Base-by-base conservation (phyloP, 371 early-diverging fungal genomes). In the Saksenaea oblongispora region DNA sequence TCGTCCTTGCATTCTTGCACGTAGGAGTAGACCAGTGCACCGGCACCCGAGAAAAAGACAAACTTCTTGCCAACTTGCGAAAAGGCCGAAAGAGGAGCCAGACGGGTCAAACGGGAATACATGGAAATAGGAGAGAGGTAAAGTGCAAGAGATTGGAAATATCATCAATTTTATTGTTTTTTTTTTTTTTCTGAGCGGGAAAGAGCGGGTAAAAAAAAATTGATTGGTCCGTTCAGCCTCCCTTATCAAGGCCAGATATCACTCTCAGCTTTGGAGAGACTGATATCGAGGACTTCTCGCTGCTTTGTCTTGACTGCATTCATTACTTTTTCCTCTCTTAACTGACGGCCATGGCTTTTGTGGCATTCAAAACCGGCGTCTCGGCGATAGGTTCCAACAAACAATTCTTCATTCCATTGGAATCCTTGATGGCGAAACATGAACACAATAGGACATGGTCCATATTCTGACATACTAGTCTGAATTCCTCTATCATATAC, bases 1-100 rank as follows among this genome's bases (percentile, higher is more conserved):
- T 79, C 80, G 54, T 79, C 74, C 72, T 79, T 79, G 75, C 80
- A 79, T 65, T 79, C 71, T 55, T 69, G 72, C 55, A 62, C 74
- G 66, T 79, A 79, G n/a, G 62, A 56, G 28, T 66, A 70, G 54
- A 47, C 65, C 47, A 69, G 34, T 44, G 73, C 66, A 65, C 42
- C 64, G 15, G 47, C 56, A 8, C 56, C 63, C 26, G 63, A 42
- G 39, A 37, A 34, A 27, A 59, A 53, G 44, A 41, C 63, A 11
- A 67, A 36, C 35, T 63, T 67, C 56, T 67, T 67, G 63, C 60
- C 64, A 57, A 70, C 31, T 47, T 66, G 60, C 47, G 73, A 24
- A 26, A 62, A 34, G 24, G 34, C n/a, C 26, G 65, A 18, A 35
- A 59, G 34, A 62, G 62, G 61, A 59, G 71, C 62, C 55, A 74